Percentiles rank a stretch among this genome's conserved stretches.
These are phyloP conservation scores for Vickermania ingenoplastis DNA, from an alignment of 208 protist species.

Conservation along the genomic window DNA sequence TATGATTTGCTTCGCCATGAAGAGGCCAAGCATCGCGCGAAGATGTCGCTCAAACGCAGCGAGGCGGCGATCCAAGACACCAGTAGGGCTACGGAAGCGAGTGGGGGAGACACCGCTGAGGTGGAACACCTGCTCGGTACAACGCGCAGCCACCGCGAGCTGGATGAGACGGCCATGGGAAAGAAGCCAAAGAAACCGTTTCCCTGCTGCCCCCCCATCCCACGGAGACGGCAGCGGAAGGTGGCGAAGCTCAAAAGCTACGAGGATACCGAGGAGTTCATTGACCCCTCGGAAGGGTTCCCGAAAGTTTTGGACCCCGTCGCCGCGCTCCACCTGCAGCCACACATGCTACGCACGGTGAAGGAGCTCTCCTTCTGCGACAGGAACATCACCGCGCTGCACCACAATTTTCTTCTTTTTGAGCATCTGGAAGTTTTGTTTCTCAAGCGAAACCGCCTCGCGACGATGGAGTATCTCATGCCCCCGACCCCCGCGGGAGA, in stretches of 20 bases:
- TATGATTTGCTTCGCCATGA: conserved; percentile 21
- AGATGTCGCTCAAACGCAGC: background rate
- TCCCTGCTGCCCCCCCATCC: background rate
- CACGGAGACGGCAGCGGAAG: background rate
- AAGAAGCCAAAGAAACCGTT: background rate
- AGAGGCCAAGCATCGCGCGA: conserved; percentile 4
- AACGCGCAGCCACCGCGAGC: background rate
- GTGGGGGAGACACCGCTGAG: background rate
- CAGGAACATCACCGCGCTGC: conserved; percentile 42
- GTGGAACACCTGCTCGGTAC: background rate
- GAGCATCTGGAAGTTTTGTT: conserved; percentile 54
- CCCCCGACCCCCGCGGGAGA: conserved; percentile 3
- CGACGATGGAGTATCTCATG: conserved; percentile 35
- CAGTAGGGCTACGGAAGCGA: background rate
- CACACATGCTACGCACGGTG: conserved; percentile 20
- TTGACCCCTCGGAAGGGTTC: conserved; percentile 22
- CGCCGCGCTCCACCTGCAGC: conserved; percentile 23
- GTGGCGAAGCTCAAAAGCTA: background rate
- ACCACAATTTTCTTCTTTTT: conserved; percentile 48
- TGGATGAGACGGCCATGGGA: background rate
- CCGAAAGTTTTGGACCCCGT: conserved; percentile 48
- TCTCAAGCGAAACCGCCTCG: conserved; percentile 47
- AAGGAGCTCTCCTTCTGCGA: conserved; percentile 34
- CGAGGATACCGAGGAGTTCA: conserved; percentile 9
- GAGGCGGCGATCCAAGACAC: background rate